These are phyloP conservation scores for Lathyrus tuberosus DNA, from an alignment of 306 rosid species.

Conservation along the genomic window DNA sequence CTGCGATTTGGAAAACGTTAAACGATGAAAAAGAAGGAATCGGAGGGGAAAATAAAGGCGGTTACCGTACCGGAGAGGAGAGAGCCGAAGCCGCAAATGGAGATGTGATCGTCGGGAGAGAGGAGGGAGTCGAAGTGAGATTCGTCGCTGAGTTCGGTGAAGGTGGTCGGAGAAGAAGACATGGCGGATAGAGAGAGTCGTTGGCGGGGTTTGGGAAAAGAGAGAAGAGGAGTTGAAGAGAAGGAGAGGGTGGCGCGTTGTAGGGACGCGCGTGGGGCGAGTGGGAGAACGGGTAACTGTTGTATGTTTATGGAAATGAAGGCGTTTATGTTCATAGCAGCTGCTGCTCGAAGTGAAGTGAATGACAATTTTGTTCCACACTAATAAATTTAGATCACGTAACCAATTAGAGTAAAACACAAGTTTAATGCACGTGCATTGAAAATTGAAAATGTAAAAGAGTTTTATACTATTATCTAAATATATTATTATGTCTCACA, in stretches of 20 bases:
- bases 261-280: conserved; percentile 36
- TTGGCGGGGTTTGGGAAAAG: conserved; percentile 40
- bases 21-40: conserved; percentile 6
- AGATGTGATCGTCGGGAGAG: conserved; percentile 59
- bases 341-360: background rate
- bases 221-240: conserved; percentile 5
- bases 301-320: background rate
- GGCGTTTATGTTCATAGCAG: conserved; percentile 32
- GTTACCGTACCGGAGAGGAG: conserved; percentile 60
- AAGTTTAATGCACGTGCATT: no score
- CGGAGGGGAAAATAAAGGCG: background rate
- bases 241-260: conserved; percentile 26
- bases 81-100: conserved; percentile 93
- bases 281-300: conserved; percentile 25
- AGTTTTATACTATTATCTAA: no score
- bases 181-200: conserved; percentile 36
- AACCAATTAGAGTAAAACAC: no score
- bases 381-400: no score
- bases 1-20: conserved; percentile 41
- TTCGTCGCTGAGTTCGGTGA: conserved; percentile 58
- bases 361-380: no score
- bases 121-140: conserved; percentile 61
- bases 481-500: no score
- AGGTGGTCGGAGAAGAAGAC: conserved; percentile 39
- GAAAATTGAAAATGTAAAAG: no score